phyloP scores from a whole-genome alignment of 352 stramenopile genomes.

The Pythium grandisporangium region DNA sequence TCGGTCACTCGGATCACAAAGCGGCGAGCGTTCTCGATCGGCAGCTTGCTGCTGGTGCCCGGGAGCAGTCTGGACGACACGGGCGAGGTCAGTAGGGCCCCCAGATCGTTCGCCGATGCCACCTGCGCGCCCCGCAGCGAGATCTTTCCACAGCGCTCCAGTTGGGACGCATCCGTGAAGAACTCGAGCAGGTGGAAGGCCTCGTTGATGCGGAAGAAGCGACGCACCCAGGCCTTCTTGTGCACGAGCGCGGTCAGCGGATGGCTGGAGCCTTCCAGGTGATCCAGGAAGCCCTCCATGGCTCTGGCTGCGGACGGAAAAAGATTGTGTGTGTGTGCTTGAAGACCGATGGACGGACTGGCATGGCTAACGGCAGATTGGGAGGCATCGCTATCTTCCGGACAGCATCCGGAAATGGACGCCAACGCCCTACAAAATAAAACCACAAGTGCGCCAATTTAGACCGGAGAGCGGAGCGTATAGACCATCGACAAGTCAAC shows the following conservation, averaged over 20 bases:
- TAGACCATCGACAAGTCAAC: too few species aligned
- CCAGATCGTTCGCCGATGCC: conserved; percentile 44
- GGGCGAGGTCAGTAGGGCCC: conserved; percentile 20
- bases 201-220: conserved; percentile 37
- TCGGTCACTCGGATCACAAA: conserved; percentile 61
- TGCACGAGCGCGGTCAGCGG: conserved; percentile 11
- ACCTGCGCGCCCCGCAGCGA: conserved; percentile 30
- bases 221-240: conserved; percentile 32
- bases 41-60: conserved; percentile 13
- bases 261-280: conserved; percentile 19
- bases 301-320: too few species aligned
- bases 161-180: conserved; percentile 35
- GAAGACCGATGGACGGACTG: too few species aligned
- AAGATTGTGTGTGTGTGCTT: too few species aligned
- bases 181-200: conserved; percentile 49
- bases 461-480: too few species aligned
- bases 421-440: too few species aligned
- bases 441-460: too few species aligned
- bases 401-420: too few species aligned
- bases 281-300: conserved; percentile 61
- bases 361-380: too few species aligned
- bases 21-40: conserved; percentile 43
- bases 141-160: conserved; percentile 27
- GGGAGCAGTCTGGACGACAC: not conserved
- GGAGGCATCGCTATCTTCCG: too few species aligned